Percentiles rank a stretch among this genome's conserved stretches.
Conservation (phyloP, 306 rosid species). For the Elaeagnus macrophylla region DNA sequence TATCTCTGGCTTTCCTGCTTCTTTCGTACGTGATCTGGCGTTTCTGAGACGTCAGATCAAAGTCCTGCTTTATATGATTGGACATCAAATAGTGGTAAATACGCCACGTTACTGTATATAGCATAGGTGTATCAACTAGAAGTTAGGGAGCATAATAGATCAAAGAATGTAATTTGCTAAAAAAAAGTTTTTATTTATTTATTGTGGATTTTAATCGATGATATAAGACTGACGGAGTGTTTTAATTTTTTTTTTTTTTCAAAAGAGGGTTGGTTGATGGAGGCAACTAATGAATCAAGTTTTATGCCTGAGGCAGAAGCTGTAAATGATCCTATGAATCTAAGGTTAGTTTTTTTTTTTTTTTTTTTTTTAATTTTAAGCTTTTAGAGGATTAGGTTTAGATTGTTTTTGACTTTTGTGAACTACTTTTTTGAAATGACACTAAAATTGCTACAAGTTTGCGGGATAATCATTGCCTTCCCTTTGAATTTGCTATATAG, state of each 20-base stretch:
- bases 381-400: background rate
- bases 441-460: no score
- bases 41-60: conserved; percentile 19
- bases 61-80: conserved; percentile 15
- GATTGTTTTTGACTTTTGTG: background rate
- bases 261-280: conserved; percentile 37
- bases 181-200: background rate
- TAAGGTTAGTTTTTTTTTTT: conserved; percentile 34
- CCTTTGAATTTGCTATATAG: no score
- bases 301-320: conserved; percentile 17
- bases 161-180: no score
- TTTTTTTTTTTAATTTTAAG: no score
- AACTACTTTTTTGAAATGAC: no score
- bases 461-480: no score
- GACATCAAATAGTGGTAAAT: conserved; percentile 6
- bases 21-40: background rate
- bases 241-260: conserved; percentile 4
- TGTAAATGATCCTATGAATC: conserved; percentile 19
- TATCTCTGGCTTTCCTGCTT: background rate
- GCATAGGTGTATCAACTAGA: no score
- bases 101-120: background rate
- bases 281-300: conserved; percentile 17
- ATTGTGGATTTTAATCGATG: background rate
- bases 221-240: conserved; percentile 12
- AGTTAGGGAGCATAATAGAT: no score